Percentiles rank a stretch among this genome's conserved stretches.
These are phyloP conservation scores for Elongisporangium anandrum DNA, from an alignment of 352 stramenopile genomes.

Conservation along the genomic window DNA sequence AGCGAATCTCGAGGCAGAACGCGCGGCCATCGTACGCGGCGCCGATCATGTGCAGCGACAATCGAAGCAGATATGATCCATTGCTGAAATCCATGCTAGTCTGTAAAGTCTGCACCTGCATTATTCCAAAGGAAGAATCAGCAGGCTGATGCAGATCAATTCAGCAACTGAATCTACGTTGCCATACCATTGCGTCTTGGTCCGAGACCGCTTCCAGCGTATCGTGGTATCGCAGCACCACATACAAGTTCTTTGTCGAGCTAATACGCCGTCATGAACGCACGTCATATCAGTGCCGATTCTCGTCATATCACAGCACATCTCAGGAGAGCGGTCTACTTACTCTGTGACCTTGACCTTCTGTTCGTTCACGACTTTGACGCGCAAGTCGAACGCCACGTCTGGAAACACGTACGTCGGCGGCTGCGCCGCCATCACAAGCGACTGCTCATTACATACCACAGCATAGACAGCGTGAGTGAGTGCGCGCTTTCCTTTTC, in stretches of 20 bases:
- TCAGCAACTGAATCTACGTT: conserved; percentile 1
- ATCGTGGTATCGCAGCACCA: conserved; percentile 69
- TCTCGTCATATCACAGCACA: background rate
- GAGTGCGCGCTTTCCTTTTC: conserved; percentile 22
- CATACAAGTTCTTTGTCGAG: conserved; percentile 27
- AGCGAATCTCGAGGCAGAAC: conserved; percentile 67
- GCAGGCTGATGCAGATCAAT: background rate
- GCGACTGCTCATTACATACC: conserved; percentile 22
- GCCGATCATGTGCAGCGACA: conserved; percentile 46
- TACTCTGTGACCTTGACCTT: conserved; percentile 56
- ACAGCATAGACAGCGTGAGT: background rate
- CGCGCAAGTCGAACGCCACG: conserved; percentile 42
- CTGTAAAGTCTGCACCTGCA: conserved; percentile 12
- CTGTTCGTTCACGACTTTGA: conserved; percentile 62
- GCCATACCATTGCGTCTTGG: conserved; percentile 39
- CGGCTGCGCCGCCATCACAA: conserved; percentile 50
- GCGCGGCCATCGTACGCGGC: conserved; percentile 52
- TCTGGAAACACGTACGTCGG: conserved; percentile 64
- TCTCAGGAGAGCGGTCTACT: conserved; percentile 3
- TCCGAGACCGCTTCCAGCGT: conserved; percentile 70
- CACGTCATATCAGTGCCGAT: background rate
- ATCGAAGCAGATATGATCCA: conserved; percentile 38
- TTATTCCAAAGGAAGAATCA: conserved; percentile 3
- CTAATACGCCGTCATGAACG: background rate
- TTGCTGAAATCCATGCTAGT: conserved; percentile 27